Conservation (phyloP, 148 eudicot genomes). For the Vaccinium macrocarpon region DNA sequence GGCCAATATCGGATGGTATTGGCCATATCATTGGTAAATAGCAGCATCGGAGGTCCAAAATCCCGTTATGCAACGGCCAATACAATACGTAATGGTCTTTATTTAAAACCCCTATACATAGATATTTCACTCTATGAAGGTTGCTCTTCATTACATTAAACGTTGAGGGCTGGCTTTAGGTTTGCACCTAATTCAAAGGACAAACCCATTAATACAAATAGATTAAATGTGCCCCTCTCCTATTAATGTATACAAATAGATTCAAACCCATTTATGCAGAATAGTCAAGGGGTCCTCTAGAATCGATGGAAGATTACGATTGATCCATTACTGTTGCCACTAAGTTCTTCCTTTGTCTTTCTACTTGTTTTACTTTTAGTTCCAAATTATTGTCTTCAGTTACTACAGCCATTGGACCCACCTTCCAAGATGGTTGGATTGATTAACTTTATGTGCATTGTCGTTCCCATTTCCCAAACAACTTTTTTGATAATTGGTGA, state of each 20-base stretch:
- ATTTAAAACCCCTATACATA: too few relatives aligned
- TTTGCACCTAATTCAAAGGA: slow-evolving; percentile 41
- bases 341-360: background rate
- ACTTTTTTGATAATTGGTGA: background rate
- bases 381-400: background rate
- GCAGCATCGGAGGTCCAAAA: too few relatives aligned
- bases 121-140: slow-evolving; percentile 53
- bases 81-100: too few relatives aligned
- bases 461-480: background rate
- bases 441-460: background rate
- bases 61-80: too few relatives aligned
- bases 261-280: too few relatives aligned
- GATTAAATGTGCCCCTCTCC: too few relatives aligned
- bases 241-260: too few relatives aligned
- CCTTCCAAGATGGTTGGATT: background rate
- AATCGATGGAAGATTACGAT: slow-evolving; percentile 10
- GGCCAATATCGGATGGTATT: too few relatives aligned
- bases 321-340: slow-evolving; percentile 22
- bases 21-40: too few relatives aligned
- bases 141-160: slow-evolving; percentile 42
- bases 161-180: slow-evolving; percentile 44
- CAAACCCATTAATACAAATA: slow-evolving; percentile 1
- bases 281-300: too few relatives aligned
- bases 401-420: background rate
- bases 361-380: background rate